Conservation (phyloP, 2,329 filamentous ascomycete genomes). For the Raffaelea arxii region DNA sequence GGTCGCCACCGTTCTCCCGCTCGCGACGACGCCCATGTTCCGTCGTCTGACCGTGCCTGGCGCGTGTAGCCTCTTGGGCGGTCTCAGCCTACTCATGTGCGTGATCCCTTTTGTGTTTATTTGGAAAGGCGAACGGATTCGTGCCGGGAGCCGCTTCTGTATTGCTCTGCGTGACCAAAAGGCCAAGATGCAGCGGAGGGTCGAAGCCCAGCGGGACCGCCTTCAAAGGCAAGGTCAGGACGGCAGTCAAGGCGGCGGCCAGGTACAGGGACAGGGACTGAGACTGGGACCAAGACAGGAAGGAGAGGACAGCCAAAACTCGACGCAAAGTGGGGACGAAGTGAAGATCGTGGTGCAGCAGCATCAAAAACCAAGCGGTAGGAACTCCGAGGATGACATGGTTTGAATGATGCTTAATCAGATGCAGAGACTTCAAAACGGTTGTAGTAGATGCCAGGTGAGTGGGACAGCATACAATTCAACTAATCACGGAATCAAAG, state of each 20-base stretch:
- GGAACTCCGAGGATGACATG: too few species aligned
- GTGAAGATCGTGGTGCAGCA: too few species aligned
- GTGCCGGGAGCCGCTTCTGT: slow-evolving; percentile 51
- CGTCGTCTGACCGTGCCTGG: slow-evolving; percentile 33
- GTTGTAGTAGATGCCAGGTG: too few species aligned
- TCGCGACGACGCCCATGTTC: slow-evolving; percentile 44
- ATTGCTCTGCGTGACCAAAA: slow-evolving; percentile 45
- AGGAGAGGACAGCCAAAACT: background rate
- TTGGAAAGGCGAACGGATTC: slow-evolving; percentile 44
- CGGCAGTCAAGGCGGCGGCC: background rate
- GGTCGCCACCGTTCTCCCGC: slow-evolving; percentile 45
- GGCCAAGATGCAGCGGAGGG: slow-evolving; percentile 31
- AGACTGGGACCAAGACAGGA: too few species aligned
- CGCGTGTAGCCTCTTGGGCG: slow-evolving; percentile 43
- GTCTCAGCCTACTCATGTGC: slow-evolving; percentile 39
- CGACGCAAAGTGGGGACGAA: too few species aligned
- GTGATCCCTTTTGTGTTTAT: slow-evolving; percentile 42
- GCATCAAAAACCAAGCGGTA: too few species aligned
- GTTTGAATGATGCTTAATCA: too few species aligned
- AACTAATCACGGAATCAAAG: too few species aligned
- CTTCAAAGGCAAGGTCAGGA: background rate
- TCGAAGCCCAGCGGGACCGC: slow-evolving; percentile 23
- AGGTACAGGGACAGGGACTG: background rate
- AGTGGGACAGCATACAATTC: too few species aligned
- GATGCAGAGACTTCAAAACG: too few species aligned